Base-by-base conservation (phyloP, 495 filamentous ascomycete genomes). In the Podospora australis region DNA sequence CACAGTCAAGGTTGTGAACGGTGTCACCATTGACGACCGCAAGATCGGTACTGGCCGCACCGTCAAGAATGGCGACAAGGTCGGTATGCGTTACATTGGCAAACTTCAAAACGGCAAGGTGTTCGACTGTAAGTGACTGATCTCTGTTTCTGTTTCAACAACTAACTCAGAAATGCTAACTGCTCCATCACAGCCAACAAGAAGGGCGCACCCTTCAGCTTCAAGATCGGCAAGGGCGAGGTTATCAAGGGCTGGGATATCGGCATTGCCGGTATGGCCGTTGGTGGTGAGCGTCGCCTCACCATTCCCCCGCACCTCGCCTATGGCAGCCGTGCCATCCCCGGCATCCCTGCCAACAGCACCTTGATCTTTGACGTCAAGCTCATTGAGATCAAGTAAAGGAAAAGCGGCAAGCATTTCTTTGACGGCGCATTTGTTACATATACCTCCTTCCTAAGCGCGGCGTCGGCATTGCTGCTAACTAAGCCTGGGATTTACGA, bases 211-310 rank as follows among this genome's bases (percentile, higher is more conserved):
- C 90, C 94, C 16, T 99, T 99, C 73, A 78, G 74, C 56, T 96
- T 97, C 82, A 91, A 88, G 69, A 78, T 95, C 41, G 92, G 94
- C 54, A 80, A 79, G 64, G 90, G 90, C 49, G 88, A 96, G 62
- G 92, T 99, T 55, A 97, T 99, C 73, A 90, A 95, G 78, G 92
- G 92, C 56, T 96, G 91, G 92, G 94, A 99, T 64, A 81, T 96
- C 52, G 92, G 92, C 66, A 71, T 99, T 53, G 77, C 75, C 48
- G 92, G 92, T 63, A 96, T 99, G 90, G 72, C 84, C 44, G 80
- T 87, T 48, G 90, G 92, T 66, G 89, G 88, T 50, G 94, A 97
- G 78, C 88, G 92, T 54, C 81, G 92, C 44, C 78, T 99, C 61
- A 86, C 77, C 43, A 86, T 99, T 59, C 92, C 92, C 30, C 74